These are phyloP conservation scores for Inga laurina DNA, from an alignment of 306 rosid species.

Conservation along the genomic window DNA sequence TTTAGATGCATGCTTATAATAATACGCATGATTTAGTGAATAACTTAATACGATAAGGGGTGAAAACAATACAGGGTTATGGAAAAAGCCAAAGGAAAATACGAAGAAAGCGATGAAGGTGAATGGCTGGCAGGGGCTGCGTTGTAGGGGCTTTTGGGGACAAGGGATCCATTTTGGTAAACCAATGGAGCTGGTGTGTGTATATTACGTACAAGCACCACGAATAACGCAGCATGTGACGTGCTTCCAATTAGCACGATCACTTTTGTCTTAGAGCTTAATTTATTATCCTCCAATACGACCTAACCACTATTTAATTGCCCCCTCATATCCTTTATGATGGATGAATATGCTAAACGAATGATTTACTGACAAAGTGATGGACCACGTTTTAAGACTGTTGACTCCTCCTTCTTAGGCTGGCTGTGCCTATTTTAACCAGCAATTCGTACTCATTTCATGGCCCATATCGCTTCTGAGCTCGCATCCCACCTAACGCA, in stretches of 20 bases:
- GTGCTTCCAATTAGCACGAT: constrained; percentile 31
- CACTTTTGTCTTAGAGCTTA: constrained; percentile 10
- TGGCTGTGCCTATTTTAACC: constrained; percentile 17
- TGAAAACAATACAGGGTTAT: constrained; percentile 9
- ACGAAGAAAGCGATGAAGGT: constrained; percentile 32
- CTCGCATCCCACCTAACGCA: constrained; percentile 21
- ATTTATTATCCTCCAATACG: not conserved
- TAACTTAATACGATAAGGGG: not conserved
- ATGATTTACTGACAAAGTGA: constrained; percentile 12
- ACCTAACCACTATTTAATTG: constrained; percentile 16
- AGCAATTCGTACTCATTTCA: constrained; percentile 1
- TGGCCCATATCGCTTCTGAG: not conserved
- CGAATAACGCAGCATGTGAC: constrained; percentile 51
- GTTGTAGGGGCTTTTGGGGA: constrained; percentile 65
- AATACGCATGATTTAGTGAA: not conserved
- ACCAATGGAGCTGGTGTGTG: constrained; percentile 44
- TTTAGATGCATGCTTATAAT: constrained; percentile 26
- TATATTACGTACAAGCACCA: constrained; percentile 34
- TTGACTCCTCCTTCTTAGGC: constrained; percentile 22
- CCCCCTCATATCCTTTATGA: not conserved
- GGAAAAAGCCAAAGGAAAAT: constrained; percentile 7
- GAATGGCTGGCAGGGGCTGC: constrained; percentile 55
- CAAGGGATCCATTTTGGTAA: constrained; percentile 59
- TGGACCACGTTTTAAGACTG: constrained; percentile 40
- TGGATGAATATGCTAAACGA: not conserved